Evolutionary conservation across 495 filamentous ascomycete species (phyloP).

Genomic region (Hyphodiscus hymeniophilus): DNA sequence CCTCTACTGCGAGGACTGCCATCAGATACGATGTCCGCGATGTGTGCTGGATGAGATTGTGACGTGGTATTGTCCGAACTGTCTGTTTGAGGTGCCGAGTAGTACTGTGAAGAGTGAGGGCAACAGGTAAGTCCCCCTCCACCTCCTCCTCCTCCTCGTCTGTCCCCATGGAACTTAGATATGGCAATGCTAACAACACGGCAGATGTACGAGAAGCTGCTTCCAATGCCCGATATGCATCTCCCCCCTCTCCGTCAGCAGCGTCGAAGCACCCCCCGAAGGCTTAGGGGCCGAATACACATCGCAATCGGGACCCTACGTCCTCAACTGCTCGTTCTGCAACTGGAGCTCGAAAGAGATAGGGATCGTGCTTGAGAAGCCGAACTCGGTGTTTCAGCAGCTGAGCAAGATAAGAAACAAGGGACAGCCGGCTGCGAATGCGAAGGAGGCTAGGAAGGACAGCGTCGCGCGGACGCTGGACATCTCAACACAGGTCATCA

Average conservation of each 20-base stretch:
- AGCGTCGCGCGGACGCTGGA: slow-evolving; percentile 33
- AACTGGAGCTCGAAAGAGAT: slow-evolving; percentile 86
- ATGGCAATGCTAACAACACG: slow-evolving; percentile 2
- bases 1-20: slow-evolving; percentile 93
- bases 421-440: slow-evolving; percentile 29
- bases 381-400: slow-evolving; percentile 76
- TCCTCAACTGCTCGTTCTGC: slow-evolving; percentile 81
- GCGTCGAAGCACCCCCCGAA: slow-evolving; percentile 37
- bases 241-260: slow-evolving; percentile 66
- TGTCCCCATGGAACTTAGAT: not conserved
- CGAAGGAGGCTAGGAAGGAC: slow-evolving; percentile 28
- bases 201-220: slow-evolving; percentile 86
- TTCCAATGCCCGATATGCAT: slow-evolving; percentile 89
- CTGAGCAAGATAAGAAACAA: slow-evolving; percentile 54
- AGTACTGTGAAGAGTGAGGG: slow-evolving; percentile 85
- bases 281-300: slow-evolving; percentile 31
- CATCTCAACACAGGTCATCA: not conserved
- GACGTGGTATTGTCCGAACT: slow-evolving; percentile 92
- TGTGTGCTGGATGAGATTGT: slow-evolving; percentile 90
- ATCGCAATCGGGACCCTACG: slow-evolving; percentile 52
- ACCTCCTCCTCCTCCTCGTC: not conserved
- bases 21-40: slow-evolving; percentile 85
- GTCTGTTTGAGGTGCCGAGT: slow-evolving; percentile 89
- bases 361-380: slow-evolving; percentile 82
- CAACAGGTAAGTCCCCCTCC: slow-evolving; percentile 55